Base-by-base conservation (phyloP, 768 basidiomycete genomes). In the Austroboletus festivus region DNA sequence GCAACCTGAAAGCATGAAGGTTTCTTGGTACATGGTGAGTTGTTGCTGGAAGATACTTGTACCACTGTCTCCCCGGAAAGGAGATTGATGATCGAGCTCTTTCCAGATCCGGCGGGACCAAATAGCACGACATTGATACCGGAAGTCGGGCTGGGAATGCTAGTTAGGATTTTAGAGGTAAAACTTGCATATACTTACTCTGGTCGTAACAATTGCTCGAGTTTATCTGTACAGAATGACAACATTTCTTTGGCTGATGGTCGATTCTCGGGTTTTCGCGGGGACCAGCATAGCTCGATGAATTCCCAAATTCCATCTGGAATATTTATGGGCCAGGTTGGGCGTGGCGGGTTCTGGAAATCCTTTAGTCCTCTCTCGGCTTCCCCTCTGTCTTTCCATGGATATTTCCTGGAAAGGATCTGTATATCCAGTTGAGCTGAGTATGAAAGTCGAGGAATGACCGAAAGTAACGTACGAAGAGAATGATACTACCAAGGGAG, bases 281-380 rank as follows among this genome's bases (percentile, higher is more conserved):
- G 50, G 10, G 51, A 51, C 51, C 51, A 52, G 12, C 51, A 52
- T 4, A 13, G 37, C 3, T 39, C 38, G 18, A 52, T 43, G 23
- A 52, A 44, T 6, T 18, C 1, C 51, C 51, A 52, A 13, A 39
- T 34, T 23, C 0, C 5, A 4, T 44, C 42, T 2, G 41, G 42
- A 18, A 52, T 39, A 12, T 33, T 16, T 4, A 22, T 12, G 8
- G 51, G 51, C 49, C 42, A 51, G 13, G 2, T 1, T 20, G 48
- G 51, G 12, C 42, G 49, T 3, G 24, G 8, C 5, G 49, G 49
- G n/a, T 43, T 52, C 10, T 23, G 33, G 24, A 39, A 2, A 12
- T 28, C 3, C 15, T 28, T 12, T 22, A 35, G 35, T 22, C 24
- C 26, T 0, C 1, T 22, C 12, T 44, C 31, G 4, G 28, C 3